Evolutionary conservation across 2,329 filamentous ascomycete genomes (phyloP).

Genomic region (Rugonectria rugulosa): DNA sequence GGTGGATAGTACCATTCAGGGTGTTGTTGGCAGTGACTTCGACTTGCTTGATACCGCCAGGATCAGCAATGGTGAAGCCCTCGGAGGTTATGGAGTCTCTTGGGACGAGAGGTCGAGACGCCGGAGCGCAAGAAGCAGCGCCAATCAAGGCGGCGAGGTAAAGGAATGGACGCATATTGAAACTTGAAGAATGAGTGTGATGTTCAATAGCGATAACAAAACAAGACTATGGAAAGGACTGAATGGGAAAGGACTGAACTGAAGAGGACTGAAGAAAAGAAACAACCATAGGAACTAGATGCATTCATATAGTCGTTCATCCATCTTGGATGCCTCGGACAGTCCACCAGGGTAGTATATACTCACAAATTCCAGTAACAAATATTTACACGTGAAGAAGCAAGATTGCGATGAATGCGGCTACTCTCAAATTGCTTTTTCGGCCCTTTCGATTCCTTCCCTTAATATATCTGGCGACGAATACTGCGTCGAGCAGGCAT

Average conservation of each 20-base stretch:
- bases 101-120: conserved; percentile 18
- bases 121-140: conserved; percentile 24
- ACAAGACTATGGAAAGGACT: background rate
- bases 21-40: conserved; percentile 49
- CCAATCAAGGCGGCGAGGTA: conserved; percentile 30
- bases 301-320: conserved; percentile 24
- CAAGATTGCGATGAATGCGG: conserved; percentile 17
- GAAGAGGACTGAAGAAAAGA: background rate
- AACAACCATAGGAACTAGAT: background rate
- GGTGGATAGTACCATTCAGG: conserved; percentile 47
- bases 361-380: background rate
- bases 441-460: conserved; percentile 2
- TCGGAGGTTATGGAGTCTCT: conserved; percentile 22
- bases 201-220: conserved; percentile 13
- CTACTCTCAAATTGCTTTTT: background rate
- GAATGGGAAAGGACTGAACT: background rate
- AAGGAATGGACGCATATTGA: conserved; percentile 36
- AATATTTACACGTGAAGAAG: conserved; percentile 18
- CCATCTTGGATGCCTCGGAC: conserved; percentile 8
- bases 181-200: conserved; percentile 5
- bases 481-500: too few species aligned
- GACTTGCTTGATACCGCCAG: conserved; percentile 43
- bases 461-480: conserved; percentile 25
- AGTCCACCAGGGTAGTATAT: background rate
- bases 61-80: conserved; percentile 43